Evolutionary conservation across 768 basidiomycete genomes (phyloP), one percentile per base, ranked within the genome.

Genomic region (Suillus cothurnatus): DNA sequence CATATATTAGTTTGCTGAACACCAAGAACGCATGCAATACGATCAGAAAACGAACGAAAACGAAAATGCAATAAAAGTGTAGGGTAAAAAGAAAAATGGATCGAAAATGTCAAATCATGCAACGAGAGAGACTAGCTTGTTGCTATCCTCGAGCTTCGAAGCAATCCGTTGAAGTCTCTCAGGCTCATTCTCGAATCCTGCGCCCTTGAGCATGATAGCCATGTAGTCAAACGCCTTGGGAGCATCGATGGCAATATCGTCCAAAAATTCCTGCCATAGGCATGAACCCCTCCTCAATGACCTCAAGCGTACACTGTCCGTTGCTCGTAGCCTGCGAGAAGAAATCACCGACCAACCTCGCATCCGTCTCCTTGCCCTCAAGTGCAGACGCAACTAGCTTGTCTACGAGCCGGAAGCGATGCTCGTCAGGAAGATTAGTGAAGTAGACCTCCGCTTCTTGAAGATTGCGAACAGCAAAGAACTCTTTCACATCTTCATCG

Each of bases 361-460:
- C 92, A 68, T 95, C 93, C 9, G 85, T 82, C 73, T 91, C 88
- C 80, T 95, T 98, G 67, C 87, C 84, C 73, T 96, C 91, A 69
- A 97, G 82, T 1, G 91, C 93, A 28, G 81, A 83, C 19, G 83
- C 84, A 53, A 91, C 85, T 53, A 99, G 79, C 75, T 88, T 89
- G 53, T 92, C 88, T 67, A 97, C 86, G 36, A 99, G 84, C 26
- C 77, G 78, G 64, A 77, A 78, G 41, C 91, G 90, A 71, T 90
- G 84, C 65, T 83, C 82, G 34, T 83, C 77, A 8, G 94, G 88
- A 32, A 98, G 82, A 23, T 81, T 85, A 61, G 85, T 83, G 80
- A 97, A 95, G 82, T 96, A 96, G 28, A 85, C 85, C 70, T 94
- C 93, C 15, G 93, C 95, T 76, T 97, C 97, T 41, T 90, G 89